A percentile compares a stretch with the other conserved stretches of the same genome.
Conservation (phyloP, 495 filamentous ascomycete genomes). For the Penicillium nucicola region DNA sequence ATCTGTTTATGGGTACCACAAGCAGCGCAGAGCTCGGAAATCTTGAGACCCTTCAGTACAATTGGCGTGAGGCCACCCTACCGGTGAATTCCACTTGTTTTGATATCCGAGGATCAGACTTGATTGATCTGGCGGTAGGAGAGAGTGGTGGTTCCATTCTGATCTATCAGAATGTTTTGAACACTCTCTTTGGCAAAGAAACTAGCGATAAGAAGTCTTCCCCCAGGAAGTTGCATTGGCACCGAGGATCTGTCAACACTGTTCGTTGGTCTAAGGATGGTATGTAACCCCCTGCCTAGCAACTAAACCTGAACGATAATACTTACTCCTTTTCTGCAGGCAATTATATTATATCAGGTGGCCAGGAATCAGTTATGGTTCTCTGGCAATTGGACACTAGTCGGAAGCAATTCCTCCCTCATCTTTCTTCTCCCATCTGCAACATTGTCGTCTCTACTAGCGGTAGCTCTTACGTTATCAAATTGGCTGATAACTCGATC, state of each 20-base stretch:
- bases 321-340: slow-evolving; percentile 46
- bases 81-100: slow-evolving; percentile 33
- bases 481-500: slow-evolving; percentile 84
- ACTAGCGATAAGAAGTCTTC: slow-evolving; percentile 37
- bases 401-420: slow-evolving; percentile 74
- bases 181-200: slow-evolving; percentile 46
- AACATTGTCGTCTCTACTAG: slow-evolving; percentile 75
- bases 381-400: slow-evolving; percentile 94
- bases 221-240: slow-evolving; percentile 77
- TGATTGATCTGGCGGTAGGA: slow-evolving; percentile 71
- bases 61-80: slow-evolving; percentile 48
- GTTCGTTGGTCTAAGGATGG: slow-evolving; percentile 91
- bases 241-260: slow-evolving; percentile 73
- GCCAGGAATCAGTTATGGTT: slow-evolving; percentile 83
- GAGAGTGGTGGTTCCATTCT: slow-evolving; percentile 70
- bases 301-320: not conserved
- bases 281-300: slow-evolving; percentile 41
- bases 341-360: slow-evolving; percentile 94
- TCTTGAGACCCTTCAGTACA: slow-evolving; percentile 33
- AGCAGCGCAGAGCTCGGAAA: slow-evolving; percentile 5
- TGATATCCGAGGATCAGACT: slow-evolving; percentile 30
- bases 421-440: slow-evolving; percentile 79
- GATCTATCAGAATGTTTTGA: slow-evolving; percentile 70
- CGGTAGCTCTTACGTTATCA: slow-evolving; percentile 76
- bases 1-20: slow-evolving; percentile 33